These are phyloP conservation scores for Avena sativa DNA, from an alignment of 176 grass and related monocot species.

Conservation along the genomic window DNA sequence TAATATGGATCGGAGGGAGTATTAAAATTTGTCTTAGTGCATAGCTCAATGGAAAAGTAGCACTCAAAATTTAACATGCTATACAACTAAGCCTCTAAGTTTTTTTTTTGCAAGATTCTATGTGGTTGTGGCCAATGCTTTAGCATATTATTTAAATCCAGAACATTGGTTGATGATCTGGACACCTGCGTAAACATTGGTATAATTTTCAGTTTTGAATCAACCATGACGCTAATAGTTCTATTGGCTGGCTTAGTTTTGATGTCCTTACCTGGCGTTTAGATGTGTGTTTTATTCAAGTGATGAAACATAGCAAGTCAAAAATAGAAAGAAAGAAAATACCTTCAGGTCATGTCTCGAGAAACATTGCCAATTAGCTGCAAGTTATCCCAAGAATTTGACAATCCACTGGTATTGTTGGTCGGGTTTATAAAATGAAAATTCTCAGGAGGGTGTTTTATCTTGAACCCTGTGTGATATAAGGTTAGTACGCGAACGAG, in stretches of 20 bases:
- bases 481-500: not conserved
- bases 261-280: not conserved
- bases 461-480: not conserved
- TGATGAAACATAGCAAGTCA: not conserved
- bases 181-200: not conserved
- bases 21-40: not conserved
- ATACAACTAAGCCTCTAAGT: not conserved
- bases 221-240: conserved; percentile 23
- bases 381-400: conserved; percentile 29
- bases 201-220: conserved; percentile 35
- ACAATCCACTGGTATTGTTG: not conserved
- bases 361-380: conserved; percentile 10
- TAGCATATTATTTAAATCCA: not conserved
- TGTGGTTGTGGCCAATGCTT: not conserved
- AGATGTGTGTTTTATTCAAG: not conserved
- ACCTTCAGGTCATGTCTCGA: conserved; percentile 16
- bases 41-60: conserved; percentile 15
- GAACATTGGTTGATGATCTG: conserved; percentile 26
- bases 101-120: not conserved
- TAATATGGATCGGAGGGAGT: no score
- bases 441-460: conserved; percentile 29
- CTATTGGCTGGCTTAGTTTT: not conserved
- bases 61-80: not conserved
- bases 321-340: not conserved
- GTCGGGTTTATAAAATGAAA: conserved; percentile 14